Conservation (phyloP, 805 yeast genomes). For the Tetrapisispora nanseiensis region DNA sequence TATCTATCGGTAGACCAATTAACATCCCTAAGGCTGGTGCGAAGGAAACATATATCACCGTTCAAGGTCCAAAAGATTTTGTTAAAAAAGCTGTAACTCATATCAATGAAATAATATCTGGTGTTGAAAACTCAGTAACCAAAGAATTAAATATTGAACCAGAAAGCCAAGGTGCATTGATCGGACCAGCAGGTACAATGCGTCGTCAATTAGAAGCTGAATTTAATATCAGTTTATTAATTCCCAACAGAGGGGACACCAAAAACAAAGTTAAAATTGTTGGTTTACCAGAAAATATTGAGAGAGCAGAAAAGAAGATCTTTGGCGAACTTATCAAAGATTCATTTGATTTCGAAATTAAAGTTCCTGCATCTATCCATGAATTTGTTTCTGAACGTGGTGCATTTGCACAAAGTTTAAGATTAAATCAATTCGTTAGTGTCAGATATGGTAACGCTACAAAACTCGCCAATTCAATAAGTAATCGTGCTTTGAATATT, state of each 20-base stretch:
- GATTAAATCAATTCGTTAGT: slow-evolving; percentile 43
- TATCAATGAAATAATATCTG: slow-evolving; percentile 52
- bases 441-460: slow-evolving; percentile 47
- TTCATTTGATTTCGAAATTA: slow-evolving; percentile 40
- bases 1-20: slow-evolving; percentile 31
- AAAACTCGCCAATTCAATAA: slow-evolving; percentile 41
- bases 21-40: slow-evolving; percentile 60
- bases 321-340: slow-evolving; percentile 47
- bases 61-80: slow-evolving; percentile 65
- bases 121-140: slow-evolving; percentile 47
- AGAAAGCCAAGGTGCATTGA: slow-evolving; percentile 61
- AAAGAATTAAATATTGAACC: slow-evolving; percentile 51
- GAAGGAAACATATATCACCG: slow-evolving; percentile 47
- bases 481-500: slow-evolving; percentile 33
- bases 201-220: slow-evolving; percentile 67
- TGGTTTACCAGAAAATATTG: slow-evolving; percentile 62
- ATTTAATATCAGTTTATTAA: slow-evolving; percentile 48
- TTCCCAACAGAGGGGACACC: slow-evolving; percentile 53
- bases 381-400: slow-evolving; percentile 62
- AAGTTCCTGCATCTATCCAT: slow-evolving; percentile 49
- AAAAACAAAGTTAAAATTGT: slow-evolving; percentile 44
- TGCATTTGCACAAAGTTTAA: slow-evolving; percentile 45
- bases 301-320: slow-evolving; percentile 52
- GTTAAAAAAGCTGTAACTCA: slow-evolving; percentile 60
- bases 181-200: slow-evolving; percentile 73